Percentiles rank a stretch among this genome's conserved stretches.
phyloP scores from a whole-genome alignment of 805 yeast genomes.

The Ogataea chonburiensis region DNA sequence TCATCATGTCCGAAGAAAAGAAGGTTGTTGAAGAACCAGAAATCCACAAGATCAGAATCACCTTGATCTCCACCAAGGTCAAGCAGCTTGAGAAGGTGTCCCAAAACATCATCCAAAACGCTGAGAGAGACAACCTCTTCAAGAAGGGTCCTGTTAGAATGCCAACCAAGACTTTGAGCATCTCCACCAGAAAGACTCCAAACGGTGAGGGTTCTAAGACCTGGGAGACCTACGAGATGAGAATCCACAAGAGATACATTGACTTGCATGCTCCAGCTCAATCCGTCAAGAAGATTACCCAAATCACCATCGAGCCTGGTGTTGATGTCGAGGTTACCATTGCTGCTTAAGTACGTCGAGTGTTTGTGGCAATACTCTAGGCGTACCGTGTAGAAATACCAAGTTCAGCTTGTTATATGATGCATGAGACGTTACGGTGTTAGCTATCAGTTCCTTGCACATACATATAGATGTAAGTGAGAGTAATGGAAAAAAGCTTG shows the following conservation, averaged over 20 bases:
- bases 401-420: slow-evolving; percentile 29
- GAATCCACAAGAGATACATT: slow-evolving; percentile 99
- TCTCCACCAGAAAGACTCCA: slow-evolving; percentile 99
- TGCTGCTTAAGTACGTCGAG: slow-evolving; percentile 59
- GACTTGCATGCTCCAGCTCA: slow-evolving; percentile 97
- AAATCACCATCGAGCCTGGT: slow-evolving; percentile 98
- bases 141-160: slow-evolving; percentile 99
- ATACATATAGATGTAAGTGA: slow-evolving; percentile 10
- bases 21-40: slow-evolving; percentile 76
- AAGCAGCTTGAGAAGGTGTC: slow-evolving; percentile 97
- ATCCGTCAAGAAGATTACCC: slow-evolving; percentile 92
- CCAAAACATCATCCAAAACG: slow-evolving; percentile 83
- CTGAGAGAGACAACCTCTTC: slow-evolving; percentile 74
- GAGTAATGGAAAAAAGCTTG: slow-evolving; percentile 8
- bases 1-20: slow-evolving; percentile 77
- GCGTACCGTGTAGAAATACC: slow-evolving; percentile 53
- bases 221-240: slow-evolving; percentile 99
- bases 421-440: slow-evolving; percentile 55
- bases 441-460: slow-evolving; percentile 52
- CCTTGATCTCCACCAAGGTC: slow-evolving; percentile 98
- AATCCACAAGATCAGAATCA: slow-evolving; percentile 97
- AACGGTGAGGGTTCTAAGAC: slow-evolving; percentile 99
- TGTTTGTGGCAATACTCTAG: slow-evolving; percentile 41
- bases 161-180: slow-evolving; percentile 98
- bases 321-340: slow-evolving; percentile 95